A percentile compares a stretch with the other conserved stretches of the same genome.
Evolutionary conservation across 352 stramenopile genomes (phyloP).

Genomic region (Chrysophaeum taylorii): DNA sequence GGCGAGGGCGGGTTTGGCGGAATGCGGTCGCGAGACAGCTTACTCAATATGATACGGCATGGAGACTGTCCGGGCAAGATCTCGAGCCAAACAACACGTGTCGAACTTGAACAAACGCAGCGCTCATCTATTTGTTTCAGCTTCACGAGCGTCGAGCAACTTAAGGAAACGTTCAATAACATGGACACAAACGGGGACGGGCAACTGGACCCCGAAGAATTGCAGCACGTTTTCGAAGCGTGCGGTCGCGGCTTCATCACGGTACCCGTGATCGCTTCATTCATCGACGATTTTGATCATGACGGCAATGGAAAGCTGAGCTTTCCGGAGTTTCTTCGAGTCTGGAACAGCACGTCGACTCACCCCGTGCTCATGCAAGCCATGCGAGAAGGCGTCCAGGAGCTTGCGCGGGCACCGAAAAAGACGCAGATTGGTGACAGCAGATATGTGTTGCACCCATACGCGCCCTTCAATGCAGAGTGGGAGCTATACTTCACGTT

Average conservation of each 20-base stretch:
- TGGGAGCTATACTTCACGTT: conserved; percentile 45
- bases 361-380: conserved; percentile 7
- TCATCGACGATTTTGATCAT: conserved; percentile 19
- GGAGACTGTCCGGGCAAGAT: too few species aligned
- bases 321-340: conserved; percentile 14
- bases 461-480: conserved; percentile 29
- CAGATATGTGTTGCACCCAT: conserved; percentile 33
- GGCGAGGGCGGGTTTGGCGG: too few species aligned
- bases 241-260: not conserved
- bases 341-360: conserved; percentile 12
- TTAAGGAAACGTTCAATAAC: not conserved
- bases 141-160: not conserved
- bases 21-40: too few species aligned
- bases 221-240: not conserved
- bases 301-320: conserved; percentile 14
- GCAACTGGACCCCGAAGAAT: not conserved
- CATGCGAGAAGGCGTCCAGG: not conserved
- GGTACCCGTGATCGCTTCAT: conserved; percentile 7
- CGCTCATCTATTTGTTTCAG: too few species aligned
- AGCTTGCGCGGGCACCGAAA: not conserved
- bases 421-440: not conserved
- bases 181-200: conserved; percentile 2
- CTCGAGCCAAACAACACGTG: too few species aligned
- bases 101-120: too few species aligned
- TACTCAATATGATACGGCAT: too few species aligned